These are phyloP conservation scores for Daldinia caldariorum DNA, from an alignment of 495 filamentous ascomycete species.

Conservation along the genomic window DNA sequence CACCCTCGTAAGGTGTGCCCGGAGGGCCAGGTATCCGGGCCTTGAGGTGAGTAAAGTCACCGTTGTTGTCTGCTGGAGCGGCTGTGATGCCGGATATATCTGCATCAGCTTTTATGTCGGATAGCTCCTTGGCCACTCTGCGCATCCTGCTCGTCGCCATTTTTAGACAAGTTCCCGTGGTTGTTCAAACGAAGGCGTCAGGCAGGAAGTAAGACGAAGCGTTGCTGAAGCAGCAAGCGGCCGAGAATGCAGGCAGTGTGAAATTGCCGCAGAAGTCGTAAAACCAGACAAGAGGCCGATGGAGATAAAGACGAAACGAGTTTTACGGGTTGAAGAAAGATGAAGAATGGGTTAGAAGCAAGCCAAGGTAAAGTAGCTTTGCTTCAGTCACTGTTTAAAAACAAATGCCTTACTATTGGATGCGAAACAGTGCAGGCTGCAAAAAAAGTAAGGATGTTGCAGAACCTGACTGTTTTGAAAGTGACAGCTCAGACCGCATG, in stretches of 20 bases:
- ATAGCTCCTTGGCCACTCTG: slow-evolving; percentile 90
- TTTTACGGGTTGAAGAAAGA: neutral
- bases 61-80: slow-evolving; percentile 67
- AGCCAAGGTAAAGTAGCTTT: neutral
- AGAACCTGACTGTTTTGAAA: slow-evolving; percentile 14
- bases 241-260: neutral
- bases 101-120: slow-evolving; percentile 80
- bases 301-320: neutral
- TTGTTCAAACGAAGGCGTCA: neutral
- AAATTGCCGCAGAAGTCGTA: neutral
- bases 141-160: slow-evolving; percentile 84
- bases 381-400: neutral
- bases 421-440: slow-evolving; percentile 6
- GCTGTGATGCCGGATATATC: slow-evolving; percentile 76
- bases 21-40: slow-evolving; percentile 89
- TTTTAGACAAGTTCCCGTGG: slow-evolving; percentile 18
- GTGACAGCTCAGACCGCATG: slow-evolving; percentile 32
- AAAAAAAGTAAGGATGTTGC: slow-evolving; percentile 5
- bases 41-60: slow-evolving; percentile 84
- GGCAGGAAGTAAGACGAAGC: neutral
- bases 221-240: neutral
- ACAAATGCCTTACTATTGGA: neutral
- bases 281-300: neutral
- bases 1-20: slow-evolving; percentile 93
- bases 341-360: slow-evolving; percentile 5